Percentiles rank a stretch among this genome's conserved stretches.
These are phyloP conservation scores for Gamarada debralockiae DNA, from an alignment of 495 filamentous ascomycete genomes.

Conservation along the genomic window DNA sequence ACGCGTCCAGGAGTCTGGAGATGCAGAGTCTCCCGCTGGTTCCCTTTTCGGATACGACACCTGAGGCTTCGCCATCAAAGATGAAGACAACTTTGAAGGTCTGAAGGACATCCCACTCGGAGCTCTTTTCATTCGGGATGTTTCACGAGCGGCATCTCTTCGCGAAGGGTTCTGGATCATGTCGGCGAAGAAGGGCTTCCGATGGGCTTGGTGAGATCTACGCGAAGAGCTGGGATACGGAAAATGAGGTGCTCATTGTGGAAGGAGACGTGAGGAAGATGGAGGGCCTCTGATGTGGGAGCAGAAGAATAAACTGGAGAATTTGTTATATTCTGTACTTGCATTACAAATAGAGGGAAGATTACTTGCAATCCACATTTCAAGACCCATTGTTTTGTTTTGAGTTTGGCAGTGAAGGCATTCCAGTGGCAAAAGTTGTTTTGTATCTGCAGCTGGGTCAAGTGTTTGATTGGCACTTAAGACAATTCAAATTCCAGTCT, in stretches of 20 bases:
- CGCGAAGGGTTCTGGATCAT: slow-evolving; percentile 59
- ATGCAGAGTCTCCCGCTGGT: slow-evolving; percentile 36
- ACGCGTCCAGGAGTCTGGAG: slow-evolving; percentile 33
- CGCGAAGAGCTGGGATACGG: slow-evolving; percentile 58
- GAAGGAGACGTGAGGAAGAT: too few relatives aligned
- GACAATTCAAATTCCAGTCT: too few relatives aligned
- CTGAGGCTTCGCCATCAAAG: slow-evolving; percentile 32
- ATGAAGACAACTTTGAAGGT: slow-evolving; percentile 41
- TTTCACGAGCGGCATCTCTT: slow-evolving; percentile 38
- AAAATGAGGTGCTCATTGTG: slow-evolving; percentile 41
- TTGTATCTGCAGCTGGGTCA: too few relatives aligned
- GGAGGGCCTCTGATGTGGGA: too few relatives aligned
- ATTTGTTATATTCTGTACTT: too few relatives aligned
- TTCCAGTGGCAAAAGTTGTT: too few relatives aligned
- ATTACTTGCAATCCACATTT: too few relatives aligned
- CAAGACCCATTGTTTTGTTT: too few relatives aligned
- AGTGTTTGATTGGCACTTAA: too few relatives aligned
- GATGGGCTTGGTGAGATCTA: slow-evolving; percentile 34
- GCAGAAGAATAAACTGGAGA: too few relatives aligned
- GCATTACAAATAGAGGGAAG: too few relatives aligned
- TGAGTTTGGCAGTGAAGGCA: too few relatives aligned
- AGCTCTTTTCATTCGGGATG: slow-evolving; percentile 55
- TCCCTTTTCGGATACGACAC: slow-evolving; percentile 44
- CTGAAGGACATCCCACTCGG: slow-evolving; percentile 57
- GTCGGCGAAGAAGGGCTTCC: slow-evolving; percentile 13